Evolutionary conservation across 2,329 filamentous ascomycete species (phyloP), one percentile per base, ranked within the genome.

Genomic region (Rhynchosporium graminicola): DNA sequence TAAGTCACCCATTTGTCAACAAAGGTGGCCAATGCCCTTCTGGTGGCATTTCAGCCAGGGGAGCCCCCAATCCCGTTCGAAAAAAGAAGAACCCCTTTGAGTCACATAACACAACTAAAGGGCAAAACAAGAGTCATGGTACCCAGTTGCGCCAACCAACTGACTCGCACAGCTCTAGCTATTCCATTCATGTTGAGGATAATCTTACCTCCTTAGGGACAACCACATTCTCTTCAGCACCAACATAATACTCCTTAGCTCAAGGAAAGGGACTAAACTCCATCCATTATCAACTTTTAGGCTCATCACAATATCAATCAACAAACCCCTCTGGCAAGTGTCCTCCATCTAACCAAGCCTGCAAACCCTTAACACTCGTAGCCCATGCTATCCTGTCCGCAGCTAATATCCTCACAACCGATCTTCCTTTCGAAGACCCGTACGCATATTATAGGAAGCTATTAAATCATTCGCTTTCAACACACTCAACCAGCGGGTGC

Each of bases 221-320:
- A 33, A 48, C 29, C 3, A 55, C 40, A 2, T 26, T 12, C 6
- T 28, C 29, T 15, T 33, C 28, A 26, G 5, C 33, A 13, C 15
- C 33, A 42, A 61, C 59, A 13, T 57, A 61, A 57, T 59, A 59
- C 45, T 63, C 56, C 13, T 28, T 45, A 20, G 51, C 52, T 1
- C 56, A 31, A 7, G 46, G 51, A 45, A 57, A 46, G 5, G 50
- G 12, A 15, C 50, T 33, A 26, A 48, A 59, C 28, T 60, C 56
- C 13, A 9, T 38, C 4, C 57, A 40, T 52, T 52, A 15, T 55
- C 51, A 13, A 42, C 56, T 46, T 59, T 63, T 9, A 63, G 33
- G 10, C 42, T 43, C 48, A 58, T 47, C 28, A 62, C 33, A 20
- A 62, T 54, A 48, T 62, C 55, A 20, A 47, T 36, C 48, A 59